A percentile compares a stretch with the other conserved stretches of the same genome.
phyloP scores from a whole-genome alignment of 2,329 filamentous ascomycete species.

The Allantophomopsis cytisporea region DNA sequence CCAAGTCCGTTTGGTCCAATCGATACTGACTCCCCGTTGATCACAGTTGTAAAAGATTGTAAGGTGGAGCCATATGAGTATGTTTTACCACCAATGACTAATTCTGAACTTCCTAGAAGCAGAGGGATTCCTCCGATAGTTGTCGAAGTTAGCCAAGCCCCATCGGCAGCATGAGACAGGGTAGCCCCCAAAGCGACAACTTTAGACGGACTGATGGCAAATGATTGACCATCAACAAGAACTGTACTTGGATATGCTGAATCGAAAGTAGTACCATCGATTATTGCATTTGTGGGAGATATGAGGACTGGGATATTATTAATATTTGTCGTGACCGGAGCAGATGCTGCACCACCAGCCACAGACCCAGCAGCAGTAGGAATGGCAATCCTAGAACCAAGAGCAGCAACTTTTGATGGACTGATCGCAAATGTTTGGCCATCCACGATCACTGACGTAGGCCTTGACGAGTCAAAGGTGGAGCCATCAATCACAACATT shows the following conservation, averaged over 20 bases:
- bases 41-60: conserved; percentile 24
- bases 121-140: conserved; percentile 4
- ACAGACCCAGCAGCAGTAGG: too few relatives aligned
- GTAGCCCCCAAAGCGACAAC: conserved; percentile 10
- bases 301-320: background rate
- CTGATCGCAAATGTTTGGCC: conserved; percentile 5
- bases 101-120: conserved; percentile 3
- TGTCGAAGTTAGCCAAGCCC: conserved; percentile 5
- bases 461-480: background rate
- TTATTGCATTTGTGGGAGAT: background rate
- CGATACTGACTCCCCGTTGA: conserved; percentile 33
- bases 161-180: conserved; percentile 5
- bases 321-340: background rate
- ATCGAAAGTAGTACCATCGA: background rate
- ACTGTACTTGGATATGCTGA: conserved; percentile 5
- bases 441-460: background rate
- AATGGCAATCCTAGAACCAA: background rate
- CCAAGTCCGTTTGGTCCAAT: conserved; percentile 32
- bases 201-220: conserved; percentile 13
- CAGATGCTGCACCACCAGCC: too few relatives aligned
- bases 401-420: conserved; percentile 3
- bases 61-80: conserved; percentile 32
- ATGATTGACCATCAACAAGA: conserved; percentile 11
- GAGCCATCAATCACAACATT: too few relatives aligned
- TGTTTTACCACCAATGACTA: conserved; percentile 31